These are phyloP conservation scores for Colletotrichum tanaceti DNA, from an alignment of 2,329 filamentous ascomycete genomes.

Conservation along the genomic window DNA sequence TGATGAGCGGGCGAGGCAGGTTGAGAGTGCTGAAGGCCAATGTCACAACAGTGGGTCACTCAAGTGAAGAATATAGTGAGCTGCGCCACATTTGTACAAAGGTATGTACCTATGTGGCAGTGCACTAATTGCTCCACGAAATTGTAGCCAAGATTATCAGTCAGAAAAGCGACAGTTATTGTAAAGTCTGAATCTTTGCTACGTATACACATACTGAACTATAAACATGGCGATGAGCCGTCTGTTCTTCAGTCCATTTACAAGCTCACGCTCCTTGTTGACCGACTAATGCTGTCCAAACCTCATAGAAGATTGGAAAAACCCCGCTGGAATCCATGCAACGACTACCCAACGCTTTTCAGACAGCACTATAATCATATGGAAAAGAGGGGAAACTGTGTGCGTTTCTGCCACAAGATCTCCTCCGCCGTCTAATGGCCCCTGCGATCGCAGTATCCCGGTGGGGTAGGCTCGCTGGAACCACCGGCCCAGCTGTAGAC, in stretches of 20 bases:
- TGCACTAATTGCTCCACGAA: too few relatives aligned
- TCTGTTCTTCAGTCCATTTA: constrained; percentile 40
- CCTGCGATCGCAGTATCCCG: constrained; percentile 66
- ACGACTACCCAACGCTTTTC: constrained; percentile 37
- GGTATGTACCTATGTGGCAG: constrained; percentile 26
- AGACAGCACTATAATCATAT: constrained; percentile 16
- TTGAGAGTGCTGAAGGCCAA: not conserved
- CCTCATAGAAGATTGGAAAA: constrained; percentile 13
- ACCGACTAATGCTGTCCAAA: constrained; percentile 31
- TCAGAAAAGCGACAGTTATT: not conserved
- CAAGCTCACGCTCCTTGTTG: constrained; percentile 27
- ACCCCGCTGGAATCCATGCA: constrained; percentile 39
- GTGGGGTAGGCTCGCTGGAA: constrained; percentile 54
- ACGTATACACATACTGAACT: constrained; percentile 29
- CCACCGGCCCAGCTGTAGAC: constrained; percentile 85
- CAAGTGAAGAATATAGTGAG: not conserved
- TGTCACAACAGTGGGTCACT: constrained; percentile 12
- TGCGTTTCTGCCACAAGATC: not conserved
- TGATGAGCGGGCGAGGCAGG: constrained; percentile 4
- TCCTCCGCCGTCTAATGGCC: constrained; percentile 9
- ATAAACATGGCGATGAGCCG: constrained; percentile 40
- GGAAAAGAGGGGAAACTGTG: constrained; percentile 12
- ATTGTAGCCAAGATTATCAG: not conserved
- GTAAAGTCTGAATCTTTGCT: constrained; percentile 1
- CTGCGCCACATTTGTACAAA: constrained; percentile 22